phyloP scores from a whole-genome alignment of 768 basidiomycete species.

The Coprinopsis strossmayeri region DNA sequence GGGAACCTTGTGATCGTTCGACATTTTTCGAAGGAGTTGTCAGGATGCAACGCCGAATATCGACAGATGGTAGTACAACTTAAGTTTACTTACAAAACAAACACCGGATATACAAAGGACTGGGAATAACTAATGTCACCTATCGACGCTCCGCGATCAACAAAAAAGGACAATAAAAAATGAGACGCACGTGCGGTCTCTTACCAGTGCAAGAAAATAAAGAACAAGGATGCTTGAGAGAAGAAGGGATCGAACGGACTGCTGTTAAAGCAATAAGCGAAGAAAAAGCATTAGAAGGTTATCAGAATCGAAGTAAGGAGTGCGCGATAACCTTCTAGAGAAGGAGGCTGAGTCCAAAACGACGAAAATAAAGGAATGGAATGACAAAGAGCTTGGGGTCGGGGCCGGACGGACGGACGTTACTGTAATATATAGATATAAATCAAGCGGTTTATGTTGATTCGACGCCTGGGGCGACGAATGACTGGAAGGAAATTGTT shows the following conservation, averaged over 20 bases:
- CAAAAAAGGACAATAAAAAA: not conserved
- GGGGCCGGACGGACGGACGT: not conserved
- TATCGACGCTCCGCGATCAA: not conserved
- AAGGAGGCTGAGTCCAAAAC: constrained; percentile 4
- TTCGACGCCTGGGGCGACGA: constrained; percentile 2
- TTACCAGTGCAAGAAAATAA: not conserved
- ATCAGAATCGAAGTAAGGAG: constrained; percentile 8
- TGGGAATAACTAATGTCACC: not conserved
- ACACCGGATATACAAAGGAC: constrained; percentile 4
- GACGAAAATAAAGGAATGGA: not conserved
- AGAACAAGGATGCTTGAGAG: not conserved
- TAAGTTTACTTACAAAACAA: not conserved
- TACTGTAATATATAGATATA: constrained; percentile 2
- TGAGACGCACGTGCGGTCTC: not conserved
- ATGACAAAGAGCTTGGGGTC: not conserved
- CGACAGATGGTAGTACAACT: not conserved
- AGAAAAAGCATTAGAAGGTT: not conserved
- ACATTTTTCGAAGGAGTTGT: not conserved
- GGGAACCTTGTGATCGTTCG: not conserved
- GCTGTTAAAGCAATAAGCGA: not conserved
- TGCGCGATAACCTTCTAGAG: constrained; percentile 3
- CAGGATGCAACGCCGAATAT: not conserved
- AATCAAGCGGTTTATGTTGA: not conserved
- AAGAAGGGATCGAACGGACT: not conserved
- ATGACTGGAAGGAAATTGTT: constrained; percentile 27